Percentiles rank a stretch among this genome's conserved stretches.
phyloP scores from a whole-genome alignment of 306 rosid genomes.

The Astragalus membranaceus region DNA sequence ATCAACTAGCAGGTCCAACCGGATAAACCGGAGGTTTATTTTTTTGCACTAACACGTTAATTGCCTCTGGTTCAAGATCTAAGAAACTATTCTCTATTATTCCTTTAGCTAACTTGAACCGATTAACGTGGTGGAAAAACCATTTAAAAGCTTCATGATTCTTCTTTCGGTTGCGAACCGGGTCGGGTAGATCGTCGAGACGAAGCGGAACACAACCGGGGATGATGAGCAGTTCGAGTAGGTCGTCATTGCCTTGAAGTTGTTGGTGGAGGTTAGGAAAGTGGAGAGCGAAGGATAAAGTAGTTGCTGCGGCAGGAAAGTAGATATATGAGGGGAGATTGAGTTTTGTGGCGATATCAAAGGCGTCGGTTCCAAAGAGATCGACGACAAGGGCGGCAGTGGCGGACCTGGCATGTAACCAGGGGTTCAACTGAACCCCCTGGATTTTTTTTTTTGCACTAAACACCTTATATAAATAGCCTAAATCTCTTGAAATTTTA shows the following conservation, averaged over 20 bases:
- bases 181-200: conserved; percentile 42
- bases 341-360: conserved; percentile 43
- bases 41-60: conserved; percentile 9
- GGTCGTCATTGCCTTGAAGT: conserved; percentile 39
- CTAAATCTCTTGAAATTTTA: too few relatives aligned
- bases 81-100: conserved; percentile 44
- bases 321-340: conserved; percentile 32
- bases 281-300: conserved; percentile 30
- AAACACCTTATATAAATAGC: too few relatives aligned
- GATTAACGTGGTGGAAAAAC: conserved; percentile 35
- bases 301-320: conserved; percentile 42
- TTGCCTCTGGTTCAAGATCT: conserved; percentile 49
- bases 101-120: conserved; percentile 40
- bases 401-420: too few relatives aligned
- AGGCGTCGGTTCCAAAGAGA: conserved; percentile 52
- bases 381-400: too few relatives aligned
- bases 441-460: too few relatives aligned
- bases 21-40: conserved; percentile 39
- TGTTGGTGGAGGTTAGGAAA: conserved; percentile 38
- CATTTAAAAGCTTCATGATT: conserved; percentile 39
- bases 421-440: too few relatives aligned
- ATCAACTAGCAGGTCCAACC: conserved; percentile 34
- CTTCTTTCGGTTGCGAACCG: conserved; percentile 42
- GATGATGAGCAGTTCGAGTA: conserved; percentile 31
- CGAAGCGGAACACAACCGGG: conserved; percentile 55